phyloP scores from a whole-genome alignment of 805 yeast genomes.

The Candida endomychidarum region DNA sequence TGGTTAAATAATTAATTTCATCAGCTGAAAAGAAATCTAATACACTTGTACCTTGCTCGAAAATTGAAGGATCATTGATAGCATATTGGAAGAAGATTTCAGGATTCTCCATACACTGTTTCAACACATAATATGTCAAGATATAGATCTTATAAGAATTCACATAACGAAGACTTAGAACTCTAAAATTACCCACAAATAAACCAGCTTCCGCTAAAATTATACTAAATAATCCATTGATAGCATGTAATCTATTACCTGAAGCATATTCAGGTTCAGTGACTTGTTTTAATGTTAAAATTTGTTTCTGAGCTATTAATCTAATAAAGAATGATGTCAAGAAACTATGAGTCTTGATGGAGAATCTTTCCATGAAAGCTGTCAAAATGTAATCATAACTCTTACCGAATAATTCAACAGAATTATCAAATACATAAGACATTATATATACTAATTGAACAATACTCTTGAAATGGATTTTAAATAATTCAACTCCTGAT shows the following conservation, averaged over 20 bases:
- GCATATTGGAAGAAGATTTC: constrained; percentile 35
- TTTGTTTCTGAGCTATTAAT: constrained; percentile 37
- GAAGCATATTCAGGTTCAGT: constrained; percentile 16
- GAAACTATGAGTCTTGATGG: constrained; percentile 43
- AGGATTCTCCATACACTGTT: constrained; percentile 43
- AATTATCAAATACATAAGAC: constrained; percentile 43
- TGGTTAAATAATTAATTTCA: constrained; percentile 37
- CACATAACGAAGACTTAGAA: constrained; percentile 36
- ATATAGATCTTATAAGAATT: constrained; percentile 43
- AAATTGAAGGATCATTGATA: constrained; percentile 24
- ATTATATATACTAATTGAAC: constrained; percentile 43
- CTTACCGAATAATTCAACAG: constrained; percentile 41
- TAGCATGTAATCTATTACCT: constrained; percentile 27
- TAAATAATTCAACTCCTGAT: constrained; percentile 43
- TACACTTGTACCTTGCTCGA: constrained; percentile 40
- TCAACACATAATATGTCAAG: constrained; percentile 39
- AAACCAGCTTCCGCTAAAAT: constrained; percentile 40
- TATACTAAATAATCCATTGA: constrained; percentile 31
- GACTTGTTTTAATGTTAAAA: constrained; percentile 23
- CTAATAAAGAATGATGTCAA: constrained; percentile 40
- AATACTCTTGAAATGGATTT: constrained; percentile 40
- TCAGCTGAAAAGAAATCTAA: constrained; percentile 34
- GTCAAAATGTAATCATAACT: constrained; percentile 39
- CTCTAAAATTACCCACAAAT: constrained; percentile 43
- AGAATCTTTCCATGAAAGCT: constrained; percentile 35